Evolutionary conservation across 805 yeast genomes (phyloP).

Genomic region (Pichia membranifaciens): DNA sequence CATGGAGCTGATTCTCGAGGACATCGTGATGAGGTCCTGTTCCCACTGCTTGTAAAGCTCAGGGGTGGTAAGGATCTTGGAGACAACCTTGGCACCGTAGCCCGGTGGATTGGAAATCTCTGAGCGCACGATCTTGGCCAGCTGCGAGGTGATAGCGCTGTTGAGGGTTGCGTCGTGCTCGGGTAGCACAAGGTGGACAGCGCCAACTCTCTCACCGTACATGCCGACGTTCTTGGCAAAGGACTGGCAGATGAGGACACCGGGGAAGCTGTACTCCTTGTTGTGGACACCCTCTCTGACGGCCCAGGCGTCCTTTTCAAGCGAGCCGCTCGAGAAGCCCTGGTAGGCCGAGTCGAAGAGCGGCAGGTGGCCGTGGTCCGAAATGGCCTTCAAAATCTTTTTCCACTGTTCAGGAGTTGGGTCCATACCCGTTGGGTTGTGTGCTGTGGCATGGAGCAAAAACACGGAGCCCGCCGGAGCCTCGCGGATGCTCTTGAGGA

Average conservation of each 20-base stretch:
- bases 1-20: conserved; percentile 75
- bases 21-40: conserved; percentile 78
- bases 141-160: conserved; percentile 64
- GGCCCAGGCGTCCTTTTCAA: conserved; percentile 80
- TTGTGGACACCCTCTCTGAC: conserved; percentile 54
- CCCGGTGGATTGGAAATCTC: conserved; percentile 94
- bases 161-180: conserved; percentile 37
- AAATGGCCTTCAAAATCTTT: conserved; percentile 56
- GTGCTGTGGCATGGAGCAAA: conserved; percentile 92
- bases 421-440: conserved; percentile 96
- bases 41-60: conserved; percentile 74
- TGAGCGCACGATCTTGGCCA: conserved; percentile 68
- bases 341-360: conserved; percentile 94
- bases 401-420: conserved; percentile 83
- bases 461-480: conserved; percentile 78
- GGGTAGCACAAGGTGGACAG: conserved; percentile 68
- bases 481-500: conserved; percentile 49
- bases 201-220: conserved; percentile 97
- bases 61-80: conserved; percentile 64
- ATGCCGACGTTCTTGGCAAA: conserved; percentile 95
- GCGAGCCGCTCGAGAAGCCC: conserved; percentile 90
- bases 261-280: conserved; percentile 44
- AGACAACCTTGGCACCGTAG: conserved; percentile 89
- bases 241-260: conserved; percentile 77
- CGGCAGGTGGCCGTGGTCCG: conserved; percentile 61